Evolutionary conservation across 2,329 filamentous ascomycete genomes (phyloP).

Genomic region (Fusarium abutilonis): DNA sequence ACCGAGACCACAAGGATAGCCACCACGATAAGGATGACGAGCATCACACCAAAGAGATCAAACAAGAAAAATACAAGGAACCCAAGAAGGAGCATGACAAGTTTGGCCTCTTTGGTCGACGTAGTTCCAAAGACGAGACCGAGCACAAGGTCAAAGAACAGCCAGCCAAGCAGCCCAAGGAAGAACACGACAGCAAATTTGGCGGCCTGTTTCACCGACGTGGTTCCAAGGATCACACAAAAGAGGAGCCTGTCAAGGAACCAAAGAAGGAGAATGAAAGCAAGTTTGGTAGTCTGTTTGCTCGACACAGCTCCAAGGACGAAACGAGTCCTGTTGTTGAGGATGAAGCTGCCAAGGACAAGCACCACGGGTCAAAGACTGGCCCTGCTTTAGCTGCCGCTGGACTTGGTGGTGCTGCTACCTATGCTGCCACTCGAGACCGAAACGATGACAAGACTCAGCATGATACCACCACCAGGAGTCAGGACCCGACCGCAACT

Average conservation of each 20-base stretch:
- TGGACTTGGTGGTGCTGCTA: constrained; percentile 21
- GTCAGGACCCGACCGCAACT: not conserved
- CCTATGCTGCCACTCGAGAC: constrained; percentile 22
- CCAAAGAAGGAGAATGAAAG: constrained; percentile 18
- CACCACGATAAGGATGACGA: not conserved
- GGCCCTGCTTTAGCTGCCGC: constrained; percentile 30
- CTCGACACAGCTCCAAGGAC: constrained; percentile 18
- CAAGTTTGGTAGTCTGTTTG: constrained; percentile 25
- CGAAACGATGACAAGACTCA: constrained; percentile 12
- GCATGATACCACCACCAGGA: not conserved
- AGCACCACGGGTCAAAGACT: constrained; percentile 17
- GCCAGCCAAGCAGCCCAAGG: not conserved
- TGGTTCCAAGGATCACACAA: constrained; percentile 13
- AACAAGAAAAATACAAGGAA: constrained; percentile 3
- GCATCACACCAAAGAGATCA: not conserved
- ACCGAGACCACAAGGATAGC: constrained; percentile 16
- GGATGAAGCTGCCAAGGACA: constrained; percentile 5
- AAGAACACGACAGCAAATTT: constrained; percentile 14
- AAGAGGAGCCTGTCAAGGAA: constrained; percentile 5
- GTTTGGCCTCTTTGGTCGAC: constrained; percentile 26
- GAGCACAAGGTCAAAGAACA: constrained; percentile 6
- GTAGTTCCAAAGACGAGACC: constrained; percentile 12
- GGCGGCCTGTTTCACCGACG: constrained; percentile 27
- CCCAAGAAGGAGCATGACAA: constrained; percentile 22
- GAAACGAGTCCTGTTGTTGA: constrained; percentile 2